Conservation (phyloP, 495 filamentous ascomycete species). For the Penicillium bovifimosum region DNA sequence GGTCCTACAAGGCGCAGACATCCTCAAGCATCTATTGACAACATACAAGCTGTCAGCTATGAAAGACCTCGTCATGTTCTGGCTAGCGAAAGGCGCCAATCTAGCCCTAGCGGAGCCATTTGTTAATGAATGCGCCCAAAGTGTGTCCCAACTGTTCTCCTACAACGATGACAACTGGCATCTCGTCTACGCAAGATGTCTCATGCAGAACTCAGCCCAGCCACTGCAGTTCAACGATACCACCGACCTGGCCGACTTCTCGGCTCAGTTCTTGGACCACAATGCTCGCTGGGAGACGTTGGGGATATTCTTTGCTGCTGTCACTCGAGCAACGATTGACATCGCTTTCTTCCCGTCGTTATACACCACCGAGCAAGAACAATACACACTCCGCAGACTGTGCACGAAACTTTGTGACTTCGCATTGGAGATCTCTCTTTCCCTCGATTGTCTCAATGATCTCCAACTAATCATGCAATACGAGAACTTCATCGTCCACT, state of each 20-base stretch:
- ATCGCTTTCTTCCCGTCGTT: conserved; percentile 28
- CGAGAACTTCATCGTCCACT: conserved; percentile 43
- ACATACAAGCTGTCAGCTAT: conserved; percentile 21
- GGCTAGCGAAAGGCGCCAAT: conserved; percentile 33
- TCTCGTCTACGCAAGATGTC: conserved; percentile 24
- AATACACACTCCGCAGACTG: conserved; percentile 25
- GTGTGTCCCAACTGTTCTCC: conserved; percentile 23
- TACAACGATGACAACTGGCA: conserved; percentile 26
- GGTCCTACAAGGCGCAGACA: conserved; percentile 25
- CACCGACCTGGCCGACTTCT: conserved; percentile 24
- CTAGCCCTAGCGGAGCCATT: conserved; percentile 32
- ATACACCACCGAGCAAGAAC: conserved; percentile 25
- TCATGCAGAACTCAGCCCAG: conserved; percentile 32
- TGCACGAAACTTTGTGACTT: conserved; percentile 28
- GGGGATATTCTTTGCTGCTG: conserved; percentile 35
- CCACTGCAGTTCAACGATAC: conserved; percentile 21
- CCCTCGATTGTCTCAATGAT: conserved; percentile 41
- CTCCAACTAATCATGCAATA: conserved; percentile 41
- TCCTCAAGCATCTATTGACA: conserved; percentile 21
- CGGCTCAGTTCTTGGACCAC: conserved; percentile 29
- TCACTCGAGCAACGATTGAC: conserved; percentile 34
- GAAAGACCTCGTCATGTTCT: conserved; percentile 29
- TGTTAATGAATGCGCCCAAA: conserved; percentile 23
- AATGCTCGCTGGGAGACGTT: conserved; percentile 40
- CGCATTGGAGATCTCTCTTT: conserved; percentile 34